Conservation (phyloP, 441 rosid species). For the Biscutella auriculata region DNA sequence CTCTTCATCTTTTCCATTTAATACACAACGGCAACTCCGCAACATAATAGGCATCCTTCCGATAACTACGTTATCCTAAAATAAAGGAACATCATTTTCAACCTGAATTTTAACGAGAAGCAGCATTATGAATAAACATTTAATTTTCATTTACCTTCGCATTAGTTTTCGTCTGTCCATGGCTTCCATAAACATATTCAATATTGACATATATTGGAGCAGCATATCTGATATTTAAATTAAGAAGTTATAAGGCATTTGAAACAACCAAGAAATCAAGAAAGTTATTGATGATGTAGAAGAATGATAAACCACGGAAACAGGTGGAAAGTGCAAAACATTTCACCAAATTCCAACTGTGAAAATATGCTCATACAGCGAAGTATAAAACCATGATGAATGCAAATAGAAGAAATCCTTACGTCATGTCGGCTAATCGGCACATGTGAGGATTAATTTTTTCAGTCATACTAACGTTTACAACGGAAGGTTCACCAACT, state of each 20-base stretch:
- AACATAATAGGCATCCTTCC: slow-evolving; percentile 94
- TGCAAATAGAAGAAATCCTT: slow-evolving; percentile 15
- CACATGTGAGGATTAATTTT: slow-evolving; percentile 62
- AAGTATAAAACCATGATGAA: not conserved
- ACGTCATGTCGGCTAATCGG: slow-evolving; percentile 82
- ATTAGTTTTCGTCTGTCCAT: slow-evolving; percentile 25
- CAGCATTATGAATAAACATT: not conserved
- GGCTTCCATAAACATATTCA: slow-evolving; percentile 57
- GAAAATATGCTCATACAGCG: not conserved
- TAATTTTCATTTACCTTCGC: slow-evolving; percentile 36
- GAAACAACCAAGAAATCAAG: not conserved
- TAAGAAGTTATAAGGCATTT: not conserved
- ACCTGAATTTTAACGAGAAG: not conserved
- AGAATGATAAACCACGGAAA: not conserved
- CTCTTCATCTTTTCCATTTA: slow-evolving; percentile 76
- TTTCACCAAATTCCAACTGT: not conserved
- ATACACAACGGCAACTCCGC: slow-evolving; percentile 64
- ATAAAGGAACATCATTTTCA: slow-evolving; percentile 10
- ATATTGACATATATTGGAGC: slow-evolving; percentile 74
- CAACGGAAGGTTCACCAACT: slow-evolving; percentile 53
- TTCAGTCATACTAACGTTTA: slow-evolving; percentile 23
- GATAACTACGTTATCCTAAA: slow-evolving; percentile 54
- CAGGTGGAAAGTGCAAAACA: not conserved
- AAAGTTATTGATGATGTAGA: not conserved
- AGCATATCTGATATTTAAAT: slow-evolving; percentile 46